Conservation (phyloP, 129 eudicot genomes). For the Saposhnikovia divaricata region DNA sequence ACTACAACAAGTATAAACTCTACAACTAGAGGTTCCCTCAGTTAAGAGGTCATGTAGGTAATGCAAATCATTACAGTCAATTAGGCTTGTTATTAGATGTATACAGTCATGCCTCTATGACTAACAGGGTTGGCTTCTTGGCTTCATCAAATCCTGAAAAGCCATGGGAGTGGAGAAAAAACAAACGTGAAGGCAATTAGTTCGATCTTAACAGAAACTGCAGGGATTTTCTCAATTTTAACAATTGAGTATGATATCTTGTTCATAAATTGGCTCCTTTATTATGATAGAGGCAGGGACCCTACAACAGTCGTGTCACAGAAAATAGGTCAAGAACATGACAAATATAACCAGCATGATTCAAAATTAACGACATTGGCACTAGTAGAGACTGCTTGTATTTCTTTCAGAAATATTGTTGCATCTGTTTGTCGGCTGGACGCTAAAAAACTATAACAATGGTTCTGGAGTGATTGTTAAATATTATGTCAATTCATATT, state of each 20-base stretch:
- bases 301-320: no score
- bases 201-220: neutral
- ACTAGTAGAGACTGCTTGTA: neutral
- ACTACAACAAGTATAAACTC: no score
- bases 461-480: neutral
- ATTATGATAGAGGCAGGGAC: neutral
- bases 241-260: neutral
- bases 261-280: neutral
- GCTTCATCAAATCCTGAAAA: slow-evolving; percentile 82
- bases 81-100: no score
- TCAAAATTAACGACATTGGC: neutral
- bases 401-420: neutral
- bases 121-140: slow-evolving; percentile 85
- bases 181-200: slow-evolving; percentile 67
- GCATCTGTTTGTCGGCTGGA: neutral
- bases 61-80: no score
- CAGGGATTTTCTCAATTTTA: neutral
- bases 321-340: no score
- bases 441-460: neutral
- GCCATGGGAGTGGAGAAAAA: slow-evolving; percentile 94
- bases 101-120: no score
- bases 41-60: no score
- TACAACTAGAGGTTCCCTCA: no score
- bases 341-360: neutral
- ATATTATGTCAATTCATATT: neutral